Base-by-base conservation (phyloP, 164 flowering plant species). In the Sedum album region DNA sequence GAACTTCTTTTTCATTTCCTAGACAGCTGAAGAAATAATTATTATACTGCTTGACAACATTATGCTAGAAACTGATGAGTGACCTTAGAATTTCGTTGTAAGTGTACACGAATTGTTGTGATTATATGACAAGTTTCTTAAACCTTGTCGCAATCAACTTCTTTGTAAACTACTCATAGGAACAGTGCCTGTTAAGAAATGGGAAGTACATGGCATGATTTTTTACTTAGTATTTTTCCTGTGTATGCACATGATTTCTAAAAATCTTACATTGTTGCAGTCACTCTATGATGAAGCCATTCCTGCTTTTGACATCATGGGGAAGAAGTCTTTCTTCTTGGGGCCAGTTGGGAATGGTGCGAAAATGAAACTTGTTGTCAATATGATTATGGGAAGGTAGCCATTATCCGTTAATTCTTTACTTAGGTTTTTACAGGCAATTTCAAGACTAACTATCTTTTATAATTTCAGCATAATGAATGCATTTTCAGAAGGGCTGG, bases 361-460 rank as follows among this genome's bases (percentile, higher is more conserved):
- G 17, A 91, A 85, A 76, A 94, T 94, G 99, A 94, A 94, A 77
- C 95, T 94, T 74, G 95, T 91, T 55, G 93, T 94, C 72, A 94
- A 94, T 84, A 94, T 94, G 97, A 82, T 91, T 66, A 89, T 94
- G 97, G 99, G 99, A 74, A 87, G 99, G 99, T 94, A 82, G 99
- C 90, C 81, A 68, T 51, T n/a, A 36, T 38, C 11, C 21, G 26
- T 1, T 65, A 15, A 25, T 28, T 36, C 17, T 0, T 36, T n/a
- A 15, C 67, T 38, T 1, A 2, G 4, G 18, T 0, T 33, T 31
- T 35, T 35, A 33, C 26, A 0, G 3, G 67, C 46, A 33, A n/a
- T 6, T 18, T 2, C 18, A 21, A 10, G 17, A 18, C 1, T n/a
- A 6, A 48, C 36, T 36, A 4, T 44, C 1, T 60, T 33, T 23